Evolutionary conservation across 2,329 filamentous ascomycete species (phyloP).

Genomic region (Thermoascus crustaceus): DNA sequence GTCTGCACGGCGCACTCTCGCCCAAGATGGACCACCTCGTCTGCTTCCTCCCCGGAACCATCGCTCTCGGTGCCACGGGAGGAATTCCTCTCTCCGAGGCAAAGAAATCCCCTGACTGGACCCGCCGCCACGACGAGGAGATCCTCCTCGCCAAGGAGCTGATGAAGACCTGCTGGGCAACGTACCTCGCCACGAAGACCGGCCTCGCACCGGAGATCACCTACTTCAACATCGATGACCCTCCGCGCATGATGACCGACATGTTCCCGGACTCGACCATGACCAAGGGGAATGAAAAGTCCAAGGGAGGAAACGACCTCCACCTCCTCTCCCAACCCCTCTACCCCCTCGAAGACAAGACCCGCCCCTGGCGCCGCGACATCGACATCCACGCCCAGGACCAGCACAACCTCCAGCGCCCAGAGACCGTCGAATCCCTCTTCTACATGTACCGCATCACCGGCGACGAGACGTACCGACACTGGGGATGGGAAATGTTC

Average conservation of each 20-base stretch:
- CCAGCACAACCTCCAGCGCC: slow-evolving; percentile 84
- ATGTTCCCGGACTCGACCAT: slow-evolving; percentile 26
- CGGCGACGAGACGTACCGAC: slow-evolving; percentile 74
- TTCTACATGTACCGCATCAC: slow-evolving; percentile 99
- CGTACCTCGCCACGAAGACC: slow-evolving; percentile 84
- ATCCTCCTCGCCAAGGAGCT: slow-evolving; percentile 81
- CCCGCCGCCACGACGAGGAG: slow-evolving; percentile 70
- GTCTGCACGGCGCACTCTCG: slow-evolving; percentile 56
- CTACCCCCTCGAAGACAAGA: slow-evolving; percentile 18
- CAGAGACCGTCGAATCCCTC: slow-evolving; percentile 91
- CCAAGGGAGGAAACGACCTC: slow-evolving; percentile 18
- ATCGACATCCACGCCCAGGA: slow-evolving; percentile 75
- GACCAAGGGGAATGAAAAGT: slow-evolving; percentile 25
- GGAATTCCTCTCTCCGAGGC: slow-evolving; percentile 70
- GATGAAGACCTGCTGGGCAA: slow-evolving; percentile 96
- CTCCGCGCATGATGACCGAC: slow-evolving; percentile 47
- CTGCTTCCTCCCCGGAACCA: slow-evolving; percentile 95
- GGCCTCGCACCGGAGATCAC: slow-evolving; percentile 93
- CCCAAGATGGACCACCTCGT: slow-evolving; percentile 98
- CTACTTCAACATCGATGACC: slow-evolving; percentile 70
- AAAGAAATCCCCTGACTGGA: slow-evolving; percentile 64
- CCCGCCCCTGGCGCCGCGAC: slow-evolving; percentile 61
- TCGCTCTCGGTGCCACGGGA: slow-evolving; percentile 77
- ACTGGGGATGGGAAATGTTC: slow-evolving; percentile 99
- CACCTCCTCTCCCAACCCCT: slow-evolving; percentile 27